Evolutionary conservation across 495 filamentous ascomycete genomes (phyloP), one percentile per base, ranked within the genome.

Genomic region (Penicillium goetzii): DNA sequence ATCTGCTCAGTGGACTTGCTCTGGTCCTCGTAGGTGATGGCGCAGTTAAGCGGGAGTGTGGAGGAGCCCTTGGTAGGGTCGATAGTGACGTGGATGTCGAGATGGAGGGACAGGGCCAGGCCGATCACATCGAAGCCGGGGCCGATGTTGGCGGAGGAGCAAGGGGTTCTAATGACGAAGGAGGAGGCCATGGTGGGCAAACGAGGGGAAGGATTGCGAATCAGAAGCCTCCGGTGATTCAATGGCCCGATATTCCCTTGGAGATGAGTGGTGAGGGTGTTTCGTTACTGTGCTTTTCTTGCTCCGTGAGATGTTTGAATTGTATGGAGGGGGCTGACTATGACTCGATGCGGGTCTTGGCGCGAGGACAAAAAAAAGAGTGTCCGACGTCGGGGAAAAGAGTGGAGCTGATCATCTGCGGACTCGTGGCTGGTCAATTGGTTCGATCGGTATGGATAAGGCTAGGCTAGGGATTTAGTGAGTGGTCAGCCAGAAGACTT

Each of bases 91-190:
- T 84, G 83, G 45, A 97, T 79, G 77, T 97, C 92, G 52, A 98
- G 89, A 77, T 90, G 92, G 72, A 97, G 88, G 54, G 91, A 93
- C 70, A 99, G 81, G 3, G 94, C 94, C 58, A 99, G 85, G 58
- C 95, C 95, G 75, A 97, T 93, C 69, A 97, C 94, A 76, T 99
- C 95, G 80, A 97, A 99, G 17, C 95, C 95, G 32, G 95, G 95
- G 47, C 89, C 93, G 71, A 97, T 96, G 81, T 97, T 97, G 71
- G 93, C 93, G 9, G 92, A 96, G 53, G 93, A 97, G 80, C 92
- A 96, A 47, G 93, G 93, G 19, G 82, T 87, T 68, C 78, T 82
- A 74, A 90, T 87, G 56, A 81, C 73, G 72, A 88, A 89, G 8
- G 81, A 84, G 68, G 83, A 75, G 71, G 34, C 38, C 47, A 73